Base-by-base conservation (phyloP, 163 green algal species). In the Scenedesmus sp. region DNA sequence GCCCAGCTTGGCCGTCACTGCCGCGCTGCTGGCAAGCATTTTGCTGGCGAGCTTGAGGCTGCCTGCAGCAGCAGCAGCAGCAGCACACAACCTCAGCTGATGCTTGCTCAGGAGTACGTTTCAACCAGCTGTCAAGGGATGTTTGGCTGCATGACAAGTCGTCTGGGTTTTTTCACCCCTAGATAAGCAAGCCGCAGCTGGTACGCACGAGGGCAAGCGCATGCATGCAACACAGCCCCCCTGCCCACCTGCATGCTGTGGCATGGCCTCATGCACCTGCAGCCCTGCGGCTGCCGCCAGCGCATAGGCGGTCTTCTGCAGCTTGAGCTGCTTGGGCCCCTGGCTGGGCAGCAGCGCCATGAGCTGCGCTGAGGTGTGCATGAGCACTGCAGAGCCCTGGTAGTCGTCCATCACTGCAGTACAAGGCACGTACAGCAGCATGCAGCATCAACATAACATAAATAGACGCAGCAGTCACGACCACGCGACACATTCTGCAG, bases 271-370 rank as follows among this genome's bases (percentile, higher is more conserved):
- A 34, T 76, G 74, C 34, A 54, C 23, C 56, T 74, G 83, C 57
- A 88, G 83, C 83, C 79, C 79, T 52, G 83, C 87, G 74, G 87
- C 46, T 59, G 70, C 87, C 16, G 87, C 87, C 60, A 91, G 34
- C 18, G 55, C 20, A n/a, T 86, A 87, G 7, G 87, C 87, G 12
- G 82, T 59, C 55, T 62, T 54, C 76, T 86, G 74, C 87, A 79
- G 74, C 9, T 64, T 70, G 12, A 91, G 87, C 54, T 91, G 74
- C 23, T 84, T 84, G 13, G 74, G 74, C 0, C 74, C 60, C 8
- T 57, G 56, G 26, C 55, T 73, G 54, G 87, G 87, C 57, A 87
- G 56, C 74, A 67, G 57, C 9, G 76, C 55, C n/a, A 86, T 15
- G 26, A 91, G 74, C 87, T 86, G 57, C 9, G 87, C 87, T 26